Evolutionary conservation across 2,329 filamentous ascomycete genomes (phyloP).

Genomic region (Sporothrix phasma): DNA sequence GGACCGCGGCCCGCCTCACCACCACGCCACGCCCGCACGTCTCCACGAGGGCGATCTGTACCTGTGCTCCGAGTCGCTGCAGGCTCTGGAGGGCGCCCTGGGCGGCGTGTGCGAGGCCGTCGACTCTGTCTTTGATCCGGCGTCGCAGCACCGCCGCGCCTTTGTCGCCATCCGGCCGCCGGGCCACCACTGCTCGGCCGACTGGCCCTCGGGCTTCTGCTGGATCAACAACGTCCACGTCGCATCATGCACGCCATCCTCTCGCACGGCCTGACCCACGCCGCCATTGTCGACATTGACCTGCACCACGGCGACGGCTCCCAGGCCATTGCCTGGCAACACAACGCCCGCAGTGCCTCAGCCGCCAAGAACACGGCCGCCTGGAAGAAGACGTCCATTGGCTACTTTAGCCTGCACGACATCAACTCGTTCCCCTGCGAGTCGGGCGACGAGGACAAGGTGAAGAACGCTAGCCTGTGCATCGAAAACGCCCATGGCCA

Average conservation of each 20-base stretch:
- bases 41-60: constrained; percentile 89
- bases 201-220: constrained; percentile 88
- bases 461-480: constrained; percentile 87
- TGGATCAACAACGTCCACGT: constrained; percentile 99
- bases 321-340: constrained; percentile 84
- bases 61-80: constrained; percentile 72
- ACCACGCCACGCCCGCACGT: constrained; percentile 34
- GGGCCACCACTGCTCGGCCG: constrained; percentile 87
- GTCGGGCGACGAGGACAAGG: constrained; percentile 57
- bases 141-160: constrained; percentile 48
- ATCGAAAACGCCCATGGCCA: constrained; percentile 92
- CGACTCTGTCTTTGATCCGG: constrained; percentile 62
- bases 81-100: constrained; percentile 81
- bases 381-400: constrained; percentile 79
- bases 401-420: constrained; percentile 94
- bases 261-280: constrained; percentile 79
- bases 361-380: constrained; percentile 59
- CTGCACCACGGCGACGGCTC: constrained; percentile 93
- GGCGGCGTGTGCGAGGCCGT: constrained; percentile 91
- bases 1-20: constrained; percentile 37
- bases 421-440: constrained; percentile 82
- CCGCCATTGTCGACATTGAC: constrained; percentile 87
- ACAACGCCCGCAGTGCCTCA: constrained; percentile 60
- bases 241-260: constrained; percentile 81
- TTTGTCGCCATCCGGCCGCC: constrained; percentile 91